Conservation (phyloP, 1,284 basidiomycete genomes). For the Athelia psychrophila region DNA sequence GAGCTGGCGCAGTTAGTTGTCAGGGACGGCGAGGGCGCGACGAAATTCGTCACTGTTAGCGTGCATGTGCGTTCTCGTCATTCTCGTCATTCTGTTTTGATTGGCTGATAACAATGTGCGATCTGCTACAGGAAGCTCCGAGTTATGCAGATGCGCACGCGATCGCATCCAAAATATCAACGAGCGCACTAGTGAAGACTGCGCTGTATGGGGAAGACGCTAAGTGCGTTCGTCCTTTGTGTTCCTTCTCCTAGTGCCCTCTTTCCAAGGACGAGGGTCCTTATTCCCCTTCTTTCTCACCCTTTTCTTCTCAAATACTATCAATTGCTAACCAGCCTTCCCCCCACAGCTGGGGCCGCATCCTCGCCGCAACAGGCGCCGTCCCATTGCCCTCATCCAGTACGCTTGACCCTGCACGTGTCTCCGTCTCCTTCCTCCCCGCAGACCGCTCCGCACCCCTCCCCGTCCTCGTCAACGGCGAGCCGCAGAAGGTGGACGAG, state of each 20-base stretch:
- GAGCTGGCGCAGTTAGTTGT: conserved; percentile 95
- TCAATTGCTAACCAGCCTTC: not conserved
- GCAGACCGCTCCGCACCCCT: conserved; percentile 56
- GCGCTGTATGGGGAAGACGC: conserved; percentile 96
- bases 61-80: too few relatives aligned
- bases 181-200: conserved; percentile 93
- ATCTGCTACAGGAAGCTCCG: conserved; percentile 53
- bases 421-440: conserved; percentile 88
- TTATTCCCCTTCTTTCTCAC: too few relatives aligned
- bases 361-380: conserved; percentile 91
- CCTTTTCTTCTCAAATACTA: too few relatives aligned
- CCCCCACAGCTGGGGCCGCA: conserved; percentile 87
- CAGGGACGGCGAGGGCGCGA: conserved; percentile 95
- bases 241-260: too few relatives aligned
- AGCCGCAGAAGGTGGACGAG: conserved; percentile 90
- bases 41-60: conserved; percentile 93
- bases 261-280: too few relatives aligned
- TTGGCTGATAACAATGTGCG: conserved; percentile 92
- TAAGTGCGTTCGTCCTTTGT: conserved; percentile 63
- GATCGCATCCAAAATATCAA: conserved; percentile 92
- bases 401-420: conserved; percentile 77
- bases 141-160: conserved; percentile 84
- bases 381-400: conserved; percentile 50
- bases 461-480: conserved; percentile 81
- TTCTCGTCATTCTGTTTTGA: too few relatives aligned